A percentile compares a stretch with the other conserved stretches of the same genome.
These are phyloP conservation scores for Cytospora paraplurivora DNA, from an alignment of 2,329 filamentous ascomycete species.

Conservation along the genomic window DNA sequence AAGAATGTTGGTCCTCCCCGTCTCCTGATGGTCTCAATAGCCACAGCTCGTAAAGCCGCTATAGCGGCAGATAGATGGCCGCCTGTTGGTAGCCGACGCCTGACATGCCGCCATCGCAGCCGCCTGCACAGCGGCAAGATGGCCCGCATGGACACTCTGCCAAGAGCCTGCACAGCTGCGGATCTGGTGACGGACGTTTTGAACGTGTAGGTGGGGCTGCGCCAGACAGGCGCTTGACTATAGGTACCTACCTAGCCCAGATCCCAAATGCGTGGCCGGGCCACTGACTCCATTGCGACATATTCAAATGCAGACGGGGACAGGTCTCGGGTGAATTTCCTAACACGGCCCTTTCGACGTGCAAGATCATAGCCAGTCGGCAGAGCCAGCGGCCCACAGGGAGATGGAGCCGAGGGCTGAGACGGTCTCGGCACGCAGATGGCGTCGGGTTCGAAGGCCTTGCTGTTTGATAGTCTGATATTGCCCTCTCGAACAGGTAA, in stretches of 20 bases:
- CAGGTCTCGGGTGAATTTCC: neutral
- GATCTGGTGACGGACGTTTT: slow-evolving; percentile 7
- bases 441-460: slow-evolving; percentile 1
- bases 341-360: neutral
- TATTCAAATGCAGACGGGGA: neutral
- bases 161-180: neutral
- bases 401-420: slow-evolving; percentile 4
- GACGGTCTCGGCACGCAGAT: neutral
- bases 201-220: neutral
- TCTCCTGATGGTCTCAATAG: neutral
- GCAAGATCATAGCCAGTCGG: neutral
- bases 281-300: neutral
- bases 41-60: slow-evolving; percentile 1
- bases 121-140: slow-evolving; percentile 14
- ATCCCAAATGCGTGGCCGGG: slow-evolving; percentile 8
- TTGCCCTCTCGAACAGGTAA: neutral
- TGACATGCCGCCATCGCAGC: slow-evolving; percentile 2
- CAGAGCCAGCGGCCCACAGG: neutral
- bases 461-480: neutral
- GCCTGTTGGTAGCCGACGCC: neutral
- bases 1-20: neutral
- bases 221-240: slow-evolving; percentile 10
- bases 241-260: slow-evolving; percentile 6
- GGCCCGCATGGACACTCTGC: slow-evolving; percentile 10
- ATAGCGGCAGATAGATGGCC: slow-evolving; percentile 6